A percentile compares a stretch with the other conserved stretches of the same genome.
phyloP scores from a whole-genome alignment of 164 flowering plant species.

The Euptelea pleiosperma region DNA sequence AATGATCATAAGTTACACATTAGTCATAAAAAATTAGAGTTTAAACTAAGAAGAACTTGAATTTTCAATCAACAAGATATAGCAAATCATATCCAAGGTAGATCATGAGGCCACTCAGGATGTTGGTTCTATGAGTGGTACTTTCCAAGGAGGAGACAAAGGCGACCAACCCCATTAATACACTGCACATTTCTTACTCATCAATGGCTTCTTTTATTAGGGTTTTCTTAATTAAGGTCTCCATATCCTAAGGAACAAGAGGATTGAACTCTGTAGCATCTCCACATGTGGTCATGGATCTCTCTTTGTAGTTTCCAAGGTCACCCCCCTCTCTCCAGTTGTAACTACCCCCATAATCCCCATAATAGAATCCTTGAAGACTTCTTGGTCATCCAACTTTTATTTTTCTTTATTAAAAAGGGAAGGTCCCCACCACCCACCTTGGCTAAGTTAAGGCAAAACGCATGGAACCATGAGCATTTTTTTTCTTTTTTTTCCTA shows the following conservation, averaged over 20 bases:
- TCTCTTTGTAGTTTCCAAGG: conserved; percentile 45
- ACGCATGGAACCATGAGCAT: conserved; percentile 12
- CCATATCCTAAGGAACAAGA: conserved; percentile 14
- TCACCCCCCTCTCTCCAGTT: conserved; percentile 34
- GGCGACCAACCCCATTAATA: conserved; percentile 25
- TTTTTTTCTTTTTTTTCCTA: conserved; percentile 5
- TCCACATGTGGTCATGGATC: conserved; percentile 33
- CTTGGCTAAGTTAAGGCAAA: conserved; percentile 7
- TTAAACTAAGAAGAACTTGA: conserved; percentile 12
- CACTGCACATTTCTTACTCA: conserved; percentile 16
- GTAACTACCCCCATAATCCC: conserved; percentile 16
- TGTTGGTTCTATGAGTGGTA: conserved; percentile 34
- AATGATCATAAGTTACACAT: conserved; percentile 14
- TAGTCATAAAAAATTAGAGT: conserved; percentile 9
- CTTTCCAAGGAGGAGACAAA: conserved; percentile 22
- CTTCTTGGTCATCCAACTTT: conserved; percentile 17
- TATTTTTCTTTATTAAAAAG: neutral
- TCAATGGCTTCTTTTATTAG: conserved; percentile 9
- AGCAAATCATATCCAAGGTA: conserved; percentile 41
- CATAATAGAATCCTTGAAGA: conserved; percentile 17
- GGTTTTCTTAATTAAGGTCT: neutral
- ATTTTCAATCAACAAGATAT: conserved; percentile 17
- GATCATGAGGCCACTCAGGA: conserved; percentile 37
- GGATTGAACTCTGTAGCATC: conserved; percentile 26
- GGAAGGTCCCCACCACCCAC: too few relatives aligned